Conservation (phyloP, 805 yeast species). For the Metschnikowia orientalis region DNA sequence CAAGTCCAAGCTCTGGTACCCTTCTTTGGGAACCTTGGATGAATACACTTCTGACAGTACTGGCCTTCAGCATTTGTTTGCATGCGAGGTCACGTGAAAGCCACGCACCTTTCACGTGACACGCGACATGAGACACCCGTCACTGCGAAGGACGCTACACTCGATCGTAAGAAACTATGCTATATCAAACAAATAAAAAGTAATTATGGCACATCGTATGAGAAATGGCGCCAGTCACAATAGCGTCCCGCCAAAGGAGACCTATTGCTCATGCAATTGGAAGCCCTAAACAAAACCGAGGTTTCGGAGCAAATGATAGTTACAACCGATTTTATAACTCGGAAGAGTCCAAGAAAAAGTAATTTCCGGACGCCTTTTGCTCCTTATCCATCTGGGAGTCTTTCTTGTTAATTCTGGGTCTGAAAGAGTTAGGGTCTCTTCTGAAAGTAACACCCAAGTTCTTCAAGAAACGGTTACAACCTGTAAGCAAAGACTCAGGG, state of each 20-base stretch:
- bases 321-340: conserved; percentile 28
- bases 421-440: conserved; percentile 96
- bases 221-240: conserved; percentile 16
- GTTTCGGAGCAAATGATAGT: conserved; percentile 7
- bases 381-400: conserved; percentile 99
- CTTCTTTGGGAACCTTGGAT: no score
- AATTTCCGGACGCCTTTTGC: conserved; percentile 88
- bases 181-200: conserved; percentile 13
- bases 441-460: conserved; percentile 96
- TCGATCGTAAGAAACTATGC: conserved; percentile 6
- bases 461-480: conserved; percentile 95
- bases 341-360: conserved; percentile 83
- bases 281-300: conserved; percentile 9
- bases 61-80: no score
- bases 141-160: neutral
- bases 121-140: conserved; percentile 2
- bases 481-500: conserved; percentile 92
- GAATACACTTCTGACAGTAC: no score
- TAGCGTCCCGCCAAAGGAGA: conserved; percentile 9
- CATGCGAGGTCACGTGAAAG: conserved; percentile 7
- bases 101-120: conserved; percentile 14
- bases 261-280: conserved; percentile 19
- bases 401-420: conserved; percentile 97
- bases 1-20: no score
- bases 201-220: conserved; percentile 17